Percentiles rank a stretch among this genome's conserved stretches.
Conservation (phyloP, 2,329 filamentous ascomycete species). For the Cytospora leucostoma region DNA sequence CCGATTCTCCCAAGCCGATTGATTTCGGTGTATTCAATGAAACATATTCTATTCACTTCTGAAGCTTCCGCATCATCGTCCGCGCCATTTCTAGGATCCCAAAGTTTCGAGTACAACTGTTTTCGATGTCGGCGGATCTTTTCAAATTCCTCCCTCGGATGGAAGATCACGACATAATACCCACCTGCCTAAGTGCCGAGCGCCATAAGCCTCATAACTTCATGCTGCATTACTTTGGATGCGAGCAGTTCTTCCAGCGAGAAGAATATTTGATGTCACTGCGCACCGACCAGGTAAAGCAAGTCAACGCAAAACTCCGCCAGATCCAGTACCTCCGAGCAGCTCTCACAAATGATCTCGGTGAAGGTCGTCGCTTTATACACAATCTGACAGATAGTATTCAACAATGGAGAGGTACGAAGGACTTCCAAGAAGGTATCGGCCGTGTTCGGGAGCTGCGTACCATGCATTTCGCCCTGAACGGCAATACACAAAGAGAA, state of each 20-base stretch:
- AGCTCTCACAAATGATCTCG: slow-evolving; percentile 15
- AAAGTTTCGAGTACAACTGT: too few species aligned
- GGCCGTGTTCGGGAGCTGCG: slow-evolving; percentile 18
- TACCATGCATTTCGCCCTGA: slow-evolving; percentile 21
- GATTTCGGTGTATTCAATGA: neutral
- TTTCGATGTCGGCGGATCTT: slow-evolving; percentile 16
- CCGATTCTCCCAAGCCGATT: neutral
- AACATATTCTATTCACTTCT: neutral
- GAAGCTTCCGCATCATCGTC: neutral
- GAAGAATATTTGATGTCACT: slow-evolving; percentile 22
- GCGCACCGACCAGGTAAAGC: slow-evolving; percentile 9
- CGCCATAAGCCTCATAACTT: slow-evolving; percentile 25
- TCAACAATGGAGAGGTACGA: slow-evolving; percentile 15
- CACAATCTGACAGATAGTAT: slow-evolving; percentile 19
- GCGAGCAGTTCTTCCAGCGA: slow-evolving; percentile 27
- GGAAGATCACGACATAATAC: slow-evolving; percentile 28
- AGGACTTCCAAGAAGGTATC: slow-evolving; percentile 24
- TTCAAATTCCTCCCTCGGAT: slow-evolving; percentile 17
- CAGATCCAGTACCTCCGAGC: slow-evolving; percentile 18
- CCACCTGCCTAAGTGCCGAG: slow-evolving; percentile 26
- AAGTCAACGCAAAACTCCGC: slow-evolving; percentile 17
- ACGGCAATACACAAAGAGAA: slow-evolving; percentile 17
- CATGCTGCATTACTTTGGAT: slow-evolving; percentile 26
- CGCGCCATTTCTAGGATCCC: neutral
- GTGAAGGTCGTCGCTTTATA: slow-evolving; percentile 16